phyloP scores from a whole-genome alignment of 768 basidiomycete species.

The Scleroderma citrinum region DNA sequence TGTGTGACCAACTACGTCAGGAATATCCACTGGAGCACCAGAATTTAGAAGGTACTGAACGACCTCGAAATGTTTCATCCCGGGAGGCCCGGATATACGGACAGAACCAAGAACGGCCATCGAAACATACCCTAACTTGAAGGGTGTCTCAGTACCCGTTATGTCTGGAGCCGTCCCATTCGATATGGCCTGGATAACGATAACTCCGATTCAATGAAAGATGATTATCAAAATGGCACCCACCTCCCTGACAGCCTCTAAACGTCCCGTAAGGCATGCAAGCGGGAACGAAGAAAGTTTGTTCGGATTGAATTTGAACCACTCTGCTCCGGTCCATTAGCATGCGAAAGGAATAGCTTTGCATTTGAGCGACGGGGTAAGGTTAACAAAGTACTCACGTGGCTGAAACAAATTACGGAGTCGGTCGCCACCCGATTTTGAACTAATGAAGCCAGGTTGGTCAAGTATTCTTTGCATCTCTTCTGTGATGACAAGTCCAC shows the following conservation, averaged over 20 bases:
- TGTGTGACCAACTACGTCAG: slow-evolving; percentile 44
- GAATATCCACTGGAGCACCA: slow-evolving; percentile 35
- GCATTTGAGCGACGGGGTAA: no score
- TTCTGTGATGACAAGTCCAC: slow-evolving; percentile 20
- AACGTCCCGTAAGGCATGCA: slow-evolving; percentile 20
- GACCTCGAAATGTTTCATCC: slow-evolving; percentile 27
- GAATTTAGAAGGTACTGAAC: slow-evolving; percentile 37
- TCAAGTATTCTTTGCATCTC: slow-evolving; percentile 23
- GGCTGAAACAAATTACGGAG: slow-evolving; percentile 26
- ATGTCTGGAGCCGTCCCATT: slow-evolving; percentile 34
- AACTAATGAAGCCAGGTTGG: slow-evolving; percentile 21
- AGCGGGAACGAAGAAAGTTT: slow-evolving; percentile 19
- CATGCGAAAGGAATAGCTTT: neutral
- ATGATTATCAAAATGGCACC: neutral
- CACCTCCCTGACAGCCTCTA: slow-evolving; percentile 18
- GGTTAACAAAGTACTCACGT: slow-evolving; percentile 12
- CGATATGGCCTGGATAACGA: slow-evolving; percentile 13
- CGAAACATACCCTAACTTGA: slow-evolving; percentile 37
- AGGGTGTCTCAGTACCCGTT: slow-evolving; percentile 36
- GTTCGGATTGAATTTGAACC: slow-evolving; percentile 9
- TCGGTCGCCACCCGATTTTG: slow-evolving; percentile 17
- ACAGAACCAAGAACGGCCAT: slow-evolving; percentile 38
- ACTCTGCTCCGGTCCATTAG: slow-evolving; percentile 12
- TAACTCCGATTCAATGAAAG: neutral
- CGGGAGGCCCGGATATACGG: slow-evolving; percentile 19